Base-by-base conservation (phyloP, 1,284 basidiomycete species). In the Schizophyllum amplum region DNA sequence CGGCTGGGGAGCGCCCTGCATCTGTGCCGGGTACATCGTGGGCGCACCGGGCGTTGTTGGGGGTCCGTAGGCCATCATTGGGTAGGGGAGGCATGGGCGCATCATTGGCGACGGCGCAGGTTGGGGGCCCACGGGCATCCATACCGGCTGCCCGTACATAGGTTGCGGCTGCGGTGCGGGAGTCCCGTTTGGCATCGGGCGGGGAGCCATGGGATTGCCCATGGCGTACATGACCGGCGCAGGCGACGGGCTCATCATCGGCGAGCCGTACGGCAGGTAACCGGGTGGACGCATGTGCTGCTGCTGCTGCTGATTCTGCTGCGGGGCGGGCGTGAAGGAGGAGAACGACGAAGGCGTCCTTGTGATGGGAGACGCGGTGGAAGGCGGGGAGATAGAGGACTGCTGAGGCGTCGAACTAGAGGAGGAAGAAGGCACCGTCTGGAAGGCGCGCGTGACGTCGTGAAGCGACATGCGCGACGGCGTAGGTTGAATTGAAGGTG, bases 361-460 rank as follows among this genome's bases (percentile, higher is more conserved):
- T 11, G 48, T 11, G 15, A 50, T 50, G 11, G 77, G 71, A 59
- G 75, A 74, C 15, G 75, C 67, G 42, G 76, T 69, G 4, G 82
- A 71, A 24, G 81, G 77, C 51, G 79, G 78, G 52, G 78, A 68
- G n/a, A 76, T 64, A n/a, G n/a, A n/a, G n/a, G n/a, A n/a, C 57
- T 73, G 70, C 62, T 79, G 74, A 27, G 75, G 65, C 6, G 75
- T 68, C 50, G 76, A 68, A 11, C 69, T 72, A 6, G 75, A 70
- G 13, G 83, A 74, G 7, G 85, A 79, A 1, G 85, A 67, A 4
- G 87, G 85, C 26, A 91, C 90, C 68, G 86, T 85, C 65, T 92
- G 89, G 72, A 92, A 92, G 23, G 88, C 87, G 59, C 86, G 82
- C 15, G 86, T 88, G 23, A 90, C 89, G 58, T 92, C 89, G 59